Evolutionary conservation across 2,329 filamentous ascomycete species (phyloP), one percentile per base, ranked within the genome.

Genomic region (Ophidiomyces ophidiicola): DNA sequence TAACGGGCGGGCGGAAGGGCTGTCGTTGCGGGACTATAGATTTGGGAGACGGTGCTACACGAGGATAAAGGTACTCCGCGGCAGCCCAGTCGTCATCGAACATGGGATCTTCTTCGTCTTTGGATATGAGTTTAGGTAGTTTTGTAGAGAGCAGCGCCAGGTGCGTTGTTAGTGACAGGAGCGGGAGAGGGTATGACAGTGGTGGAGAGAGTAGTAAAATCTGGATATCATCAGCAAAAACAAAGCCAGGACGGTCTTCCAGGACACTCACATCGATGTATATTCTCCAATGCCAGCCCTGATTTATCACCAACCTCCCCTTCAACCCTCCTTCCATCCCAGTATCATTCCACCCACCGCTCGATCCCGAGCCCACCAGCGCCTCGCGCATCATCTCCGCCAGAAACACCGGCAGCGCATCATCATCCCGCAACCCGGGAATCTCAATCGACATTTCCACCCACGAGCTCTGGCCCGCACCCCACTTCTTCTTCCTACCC

Each of bases 51-150:
- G 42, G 31, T 18, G 41, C 41, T 18, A 48, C 38, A 24, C 70
- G 71, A 1, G 78, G 72, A 63, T 92, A 98, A 20, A 98, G 67
- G 42, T 77, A 78, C 12, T 76, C 71, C 1, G 86, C 78, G 11
- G 81, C 82, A 47, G 82, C 84, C 90, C 90, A 98, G 65, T 98
- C 90, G 63, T 98, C 90, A 64, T 94, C 82, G 62, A 98, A 98
- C 56, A 94, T 78, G 8, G 90, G 90, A 52, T 98, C 90, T 64
- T 98, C 90, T 62, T 96, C 88, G 42, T 76, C 75, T 59, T 93
- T 82, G 1, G 87, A 94, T 57, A 84, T 84, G 36, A 94, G 70
- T 18, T 78, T 74, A 5, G 90, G 90, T 2, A 96, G 70, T 47
- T 82, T 78, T 5, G 90, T 88, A 20, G 83, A 79, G 46, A 94